Conservation (phyloP, 2,329 filamentous ascomycete genomes). For the Aspergillus awamori region DNA sequence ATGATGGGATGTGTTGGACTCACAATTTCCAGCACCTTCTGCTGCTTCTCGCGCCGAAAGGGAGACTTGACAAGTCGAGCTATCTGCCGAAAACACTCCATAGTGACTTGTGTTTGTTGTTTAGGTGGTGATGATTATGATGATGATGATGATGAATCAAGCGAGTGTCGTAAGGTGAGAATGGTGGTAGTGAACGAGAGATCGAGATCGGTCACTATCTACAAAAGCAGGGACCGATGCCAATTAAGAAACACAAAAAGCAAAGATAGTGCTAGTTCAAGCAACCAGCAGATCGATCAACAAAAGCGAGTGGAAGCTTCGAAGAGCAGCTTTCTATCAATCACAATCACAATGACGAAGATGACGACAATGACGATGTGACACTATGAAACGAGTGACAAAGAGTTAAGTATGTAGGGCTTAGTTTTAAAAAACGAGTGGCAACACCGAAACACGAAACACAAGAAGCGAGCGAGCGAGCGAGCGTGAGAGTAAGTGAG, state of each 20-base stretch:
- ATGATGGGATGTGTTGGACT: conserved; percentile 12
- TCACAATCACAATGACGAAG: too few species aligned
- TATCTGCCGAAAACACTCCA: conserved; percentile 44
- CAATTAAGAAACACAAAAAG: conserved; percentile 8
- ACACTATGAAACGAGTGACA: conserved; percentile 18
- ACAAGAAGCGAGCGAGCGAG: conserved; percentile 21
- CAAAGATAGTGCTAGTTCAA: not conserved
- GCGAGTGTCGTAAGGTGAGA: not conserved
- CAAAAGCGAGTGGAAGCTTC: not conserved
- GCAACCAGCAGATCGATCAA: conserved; percentile 11
- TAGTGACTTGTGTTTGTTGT: conserved; percentile 15
- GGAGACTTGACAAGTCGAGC: conserved; percentile 38
- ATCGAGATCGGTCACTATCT: conserved; percentile 16
- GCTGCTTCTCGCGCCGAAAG: conserved; percentile 34
- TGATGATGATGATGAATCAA: too few species aligned
- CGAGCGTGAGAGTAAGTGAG: too few species aligned
- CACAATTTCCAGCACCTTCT: conserved; percentile 41
- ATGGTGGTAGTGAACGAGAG: not conserved
- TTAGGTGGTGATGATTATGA: not conserved
- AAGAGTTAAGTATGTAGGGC: not conserved
- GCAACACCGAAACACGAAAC: conserved; percentile 17
- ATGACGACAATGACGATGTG: too few species aligned
- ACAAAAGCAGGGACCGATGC: conserved; percentile 17
- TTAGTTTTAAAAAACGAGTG: not conserved
- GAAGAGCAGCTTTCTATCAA: too few species aligned